phyloP scores from a whole-genome alignment of 2,329 filamentous ascomycete genomes.

The Stagonosporopsis chrysanthemi region DNA sequence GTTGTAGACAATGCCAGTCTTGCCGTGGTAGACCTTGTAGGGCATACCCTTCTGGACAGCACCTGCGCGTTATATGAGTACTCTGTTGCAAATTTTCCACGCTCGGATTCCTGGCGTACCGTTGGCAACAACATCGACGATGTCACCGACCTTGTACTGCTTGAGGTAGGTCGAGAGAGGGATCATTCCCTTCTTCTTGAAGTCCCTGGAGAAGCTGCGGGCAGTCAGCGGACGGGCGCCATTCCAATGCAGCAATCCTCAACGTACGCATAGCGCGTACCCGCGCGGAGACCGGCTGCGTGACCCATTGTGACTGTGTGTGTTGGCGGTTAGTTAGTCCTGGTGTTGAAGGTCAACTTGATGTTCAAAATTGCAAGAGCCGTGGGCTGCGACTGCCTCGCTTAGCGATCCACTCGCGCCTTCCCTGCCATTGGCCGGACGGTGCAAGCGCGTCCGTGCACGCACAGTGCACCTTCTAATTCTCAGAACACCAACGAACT shows the following conservation, averaged over 20 bases:
- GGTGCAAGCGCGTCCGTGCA: slow-evolving; percentile 5
- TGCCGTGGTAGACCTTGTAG: slow-evolving; percentile 99
- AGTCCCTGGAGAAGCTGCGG: slow-evolving; percentile 78
- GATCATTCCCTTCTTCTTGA: slow-evolving; percentile 96
- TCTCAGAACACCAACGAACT: slow-evolving; percentile 25
- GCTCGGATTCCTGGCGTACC: slow-evolving; percentile 72
- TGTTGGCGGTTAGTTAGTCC: slow-evolving; percentile 19
- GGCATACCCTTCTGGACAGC: slow-evolving; percentile 73
- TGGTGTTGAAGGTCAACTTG: slow-evolving; percentile 6
- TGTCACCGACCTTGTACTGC: slow-evolving; percentile 97
- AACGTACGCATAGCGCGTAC: slow-evolving; percentile 53
- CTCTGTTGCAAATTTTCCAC: slow-evolving; percentile 15
- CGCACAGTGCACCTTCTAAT: slow-evolving; percentile 18
- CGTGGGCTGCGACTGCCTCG: slow-evolving; percentile 18
- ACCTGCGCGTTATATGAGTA: slow-evolving; percentile 33
- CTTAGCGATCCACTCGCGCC: slow-evolving; percentile 19
- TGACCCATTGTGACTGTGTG: slow-evolving; percentile 53
- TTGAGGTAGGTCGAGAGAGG: slow-evolving; percentile 91
- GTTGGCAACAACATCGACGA: slow-evolving; percentile 98
- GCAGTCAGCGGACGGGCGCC: slow-evolving; percentile 32
- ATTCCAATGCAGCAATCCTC: slow-evolving; percentile 1
- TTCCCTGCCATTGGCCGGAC: slow-evolving; percentile 13
- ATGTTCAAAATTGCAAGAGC: slow-evolving; percentile 15
- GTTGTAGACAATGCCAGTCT: slow-evolving; percentile 95
- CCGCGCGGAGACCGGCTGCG: slow-evolving; percentile 56